These are phyloP conservation scores for Syzygium grande DNA, from an alignment of 345 rosid species.

Conservation along the genomic window DNA sequence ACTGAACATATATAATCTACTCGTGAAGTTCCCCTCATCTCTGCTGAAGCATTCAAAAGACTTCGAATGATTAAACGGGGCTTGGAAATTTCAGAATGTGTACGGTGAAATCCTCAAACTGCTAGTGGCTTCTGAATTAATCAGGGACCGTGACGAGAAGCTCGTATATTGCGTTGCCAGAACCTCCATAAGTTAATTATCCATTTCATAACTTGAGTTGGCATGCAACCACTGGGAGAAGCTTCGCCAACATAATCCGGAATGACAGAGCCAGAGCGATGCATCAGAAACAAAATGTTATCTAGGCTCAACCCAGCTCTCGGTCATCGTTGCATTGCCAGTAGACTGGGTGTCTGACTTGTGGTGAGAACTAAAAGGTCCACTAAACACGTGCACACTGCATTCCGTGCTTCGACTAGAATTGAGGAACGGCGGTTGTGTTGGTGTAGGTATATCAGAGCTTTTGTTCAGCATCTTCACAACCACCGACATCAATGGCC, in stretches of 20 bases:
- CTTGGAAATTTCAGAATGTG: neutral
- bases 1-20: neutral
- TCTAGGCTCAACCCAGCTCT: slow-evolving; percentile 48
- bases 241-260: neutral
- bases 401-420: slow-evolving; percentile 18
- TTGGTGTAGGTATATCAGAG: slow-evolving; percentile 47
- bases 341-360: slow-evolving; percentile 40
- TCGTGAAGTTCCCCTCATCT: neutral
- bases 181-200: neutral
- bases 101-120: neutral
- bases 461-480: slow-evolving; percentile 53
- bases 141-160: neutral
- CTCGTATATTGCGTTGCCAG: neutral
- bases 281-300: neutral
- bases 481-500: slow-evolving; percentile 72
- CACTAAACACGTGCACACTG: slow-evolving; percentile 1
- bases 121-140: neutral
- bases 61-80: neutral
- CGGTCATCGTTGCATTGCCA: slow-evolving; percentile 22
- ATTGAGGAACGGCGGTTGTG: slow-evolving; percentile 71
- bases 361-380: slow-evolving; percentile 11
- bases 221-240: neutral
- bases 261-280: neutral
- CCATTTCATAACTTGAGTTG: neutral
- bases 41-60: neutral